Evolutionary conservation across 2,329 filamentous ascomycete species (phyloP).

Genomic region (Emergomyces africanus): DNA sequence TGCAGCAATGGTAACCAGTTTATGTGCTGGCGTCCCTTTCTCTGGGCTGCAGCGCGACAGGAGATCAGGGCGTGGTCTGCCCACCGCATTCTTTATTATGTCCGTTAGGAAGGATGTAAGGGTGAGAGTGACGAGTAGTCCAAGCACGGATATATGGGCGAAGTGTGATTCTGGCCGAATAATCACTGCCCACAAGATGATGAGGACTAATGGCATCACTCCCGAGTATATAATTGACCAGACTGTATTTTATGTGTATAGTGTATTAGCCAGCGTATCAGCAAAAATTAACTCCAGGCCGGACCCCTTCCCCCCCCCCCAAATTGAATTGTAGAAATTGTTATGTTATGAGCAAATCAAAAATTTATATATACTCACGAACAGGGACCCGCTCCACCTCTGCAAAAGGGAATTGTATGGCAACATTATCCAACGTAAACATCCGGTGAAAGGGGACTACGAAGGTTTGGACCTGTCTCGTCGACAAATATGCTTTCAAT

Average conservation of each 20-base stretch:
- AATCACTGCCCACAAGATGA: constrained; percentile 53
- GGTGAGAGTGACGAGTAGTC: constrained; percentile 62
- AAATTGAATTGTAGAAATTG: background rate
- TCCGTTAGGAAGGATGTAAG: constrained; percentile 78
- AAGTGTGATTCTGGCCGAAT: constrained; percentile 58
- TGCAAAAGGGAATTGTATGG: constrained; percentile 79
- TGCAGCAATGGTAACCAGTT: constrained; percentile 37
- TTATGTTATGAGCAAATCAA: background rate
- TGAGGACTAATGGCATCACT: constrained; percentile 53
- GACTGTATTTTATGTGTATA: background rate
- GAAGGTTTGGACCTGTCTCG: constrained; percentile 52
- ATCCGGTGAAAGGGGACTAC: constrained; percentile 85
- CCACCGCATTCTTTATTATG: constrained; percentile 77
- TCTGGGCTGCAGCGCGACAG: constrained; percentile 73
- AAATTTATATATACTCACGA: constrained; percentile 37
- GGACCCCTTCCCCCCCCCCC: too few species aligned
- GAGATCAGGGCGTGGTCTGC: constrained; percentile 72
- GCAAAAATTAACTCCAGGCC: background rate
- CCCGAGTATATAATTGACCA: constrained; percentile 66
- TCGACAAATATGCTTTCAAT: background rate
- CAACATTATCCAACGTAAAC: constrained; percentile 76
- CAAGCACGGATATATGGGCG: constrained; percentile 71
- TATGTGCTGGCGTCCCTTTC: constrained; percentile 41
- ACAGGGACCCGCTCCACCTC: constrained; percentile 72
- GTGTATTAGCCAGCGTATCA: background rate